A percentile compares a stretch with the other conserved stretches of the same genome.
phyloP scores from a whole-genome alignment of 331 rosid species.

The Dryas integrifolia region DNA sequence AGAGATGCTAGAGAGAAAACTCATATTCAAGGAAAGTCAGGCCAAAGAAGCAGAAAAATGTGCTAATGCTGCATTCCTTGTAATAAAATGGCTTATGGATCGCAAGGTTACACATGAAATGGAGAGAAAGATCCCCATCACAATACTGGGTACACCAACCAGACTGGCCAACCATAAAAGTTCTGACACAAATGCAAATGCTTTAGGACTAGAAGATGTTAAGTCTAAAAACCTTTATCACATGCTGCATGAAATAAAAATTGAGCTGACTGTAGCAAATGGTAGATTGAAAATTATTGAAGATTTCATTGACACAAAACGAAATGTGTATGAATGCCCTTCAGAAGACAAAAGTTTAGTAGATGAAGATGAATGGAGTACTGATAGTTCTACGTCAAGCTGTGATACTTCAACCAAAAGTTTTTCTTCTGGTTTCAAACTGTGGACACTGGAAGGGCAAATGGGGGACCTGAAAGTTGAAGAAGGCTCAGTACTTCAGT shows the following conservation, averaged over 20 bases:
- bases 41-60: constrained; percentile 45
- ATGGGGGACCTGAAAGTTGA: constrained; percentile 26
- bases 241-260: constrained; percentile 45
- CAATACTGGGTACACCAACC: constrained; percentile 31
- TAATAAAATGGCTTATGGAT: constrained; percentile 60
- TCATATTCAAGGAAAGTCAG: constrained; percentile 40
- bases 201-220: constrained; percentile 40
- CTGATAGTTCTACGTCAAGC: constrained; percentile 57
- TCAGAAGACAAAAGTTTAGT: constrained; percentile 30
- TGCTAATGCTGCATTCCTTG: constrained; percentile 51
- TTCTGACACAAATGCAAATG: constrained; percentile 31
- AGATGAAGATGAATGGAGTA: constrained; percentile 51
- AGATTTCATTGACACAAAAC: constrained; percentile 36
- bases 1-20: constrained; percentile 41
- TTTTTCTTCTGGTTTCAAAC: constrained; percentile 39
- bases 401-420: constrained; percentile 52
- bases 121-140: constrained; percentile 28
- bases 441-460: constrained; percentile 22
- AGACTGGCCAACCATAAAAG: constrained; percentile 26
- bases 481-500: constrained; percentile 26
- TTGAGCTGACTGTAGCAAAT: constrained; percentile 47
- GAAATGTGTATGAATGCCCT: constrained; percentile 28
- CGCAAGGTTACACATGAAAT: constrained; percentile 30
- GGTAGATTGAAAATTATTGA: constrained; percentile 48
- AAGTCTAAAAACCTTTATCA: constrained; percentile 34